Percentiles rank a stretch among this genome's conserved stretches.
Evolutionary conservation across 306 rosid species (phyloP).

Genomic region (Geum urbanum): DNA sequence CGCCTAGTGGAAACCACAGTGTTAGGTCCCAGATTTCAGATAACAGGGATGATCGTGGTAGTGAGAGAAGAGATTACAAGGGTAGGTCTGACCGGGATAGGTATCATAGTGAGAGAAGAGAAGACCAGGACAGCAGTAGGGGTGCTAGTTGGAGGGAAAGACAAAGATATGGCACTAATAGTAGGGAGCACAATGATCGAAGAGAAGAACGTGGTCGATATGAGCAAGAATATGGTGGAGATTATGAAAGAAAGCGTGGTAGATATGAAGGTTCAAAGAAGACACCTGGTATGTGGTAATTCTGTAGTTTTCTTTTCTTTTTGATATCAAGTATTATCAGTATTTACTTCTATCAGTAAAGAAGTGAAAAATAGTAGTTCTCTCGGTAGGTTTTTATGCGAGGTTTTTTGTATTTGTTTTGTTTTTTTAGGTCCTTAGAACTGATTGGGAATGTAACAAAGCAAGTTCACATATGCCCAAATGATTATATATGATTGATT

Average conservation of each 20-base stretch:
- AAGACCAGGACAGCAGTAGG: slow-evolving; percentile 43
- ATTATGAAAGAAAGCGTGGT: slow-evolving; percentile 46
- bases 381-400: not conserved
- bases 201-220: slow-evolving; percentile 58
- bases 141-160: slow-evolving; percentile 40
- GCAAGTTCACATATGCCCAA: not conserved
- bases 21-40: slow-evolving; percentile 37
- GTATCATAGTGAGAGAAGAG: slow-evolving; percentile 53
- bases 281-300: slow-evolving; percentile 57
- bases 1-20: slow-evolving; percentile 36
- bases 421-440: too few species aligned
- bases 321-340: not conserved
- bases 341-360: too few species aligned
- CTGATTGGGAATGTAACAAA: not conserved
- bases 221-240: slow-evolving; percentile 50
- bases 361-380: not conserved
- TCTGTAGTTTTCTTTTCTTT: slow-evolving; percentile 6
- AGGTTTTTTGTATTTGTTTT: too few species aligned
- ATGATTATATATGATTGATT: not conserved
- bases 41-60: slow-evolving; percentile 48
- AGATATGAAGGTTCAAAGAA: slow-evolving; percentile 74
- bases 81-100: slow-evolving; percentile 47
- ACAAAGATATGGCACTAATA: slow-evolving; percentile 35
- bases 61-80: slow-evolving; percentile 38
- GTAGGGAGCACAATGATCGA: slow-evolving; percentile 48